phyloP scores from a whole-genome alignment of 1,284 basidiomycete species.

The Malassezia pachydermatis region DNA sequence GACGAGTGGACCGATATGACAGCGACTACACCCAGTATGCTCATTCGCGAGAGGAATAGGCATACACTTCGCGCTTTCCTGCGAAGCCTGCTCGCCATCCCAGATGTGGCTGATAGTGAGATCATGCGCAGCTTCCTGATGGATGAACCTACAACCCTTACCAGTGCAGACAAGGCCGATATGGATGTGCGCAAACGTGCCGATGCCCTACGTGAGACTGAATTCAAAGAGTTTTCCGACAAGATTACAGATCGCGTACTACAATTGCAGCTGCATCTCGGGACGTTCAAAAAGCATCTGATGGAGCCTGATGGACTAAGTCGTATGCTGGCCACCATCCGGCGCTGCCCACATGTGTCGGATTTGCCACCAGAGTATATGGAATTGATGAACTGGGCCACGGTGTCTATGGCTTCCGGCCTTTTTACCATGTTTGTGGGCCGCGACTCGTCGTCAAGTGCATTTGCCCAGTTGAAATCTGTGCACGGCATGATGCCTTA shows the following conservation, averaged over 20 bases:
- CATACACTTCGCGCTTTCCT: conserved; percentile 87
- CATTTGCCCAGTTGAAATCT: conserved; percentile 74
- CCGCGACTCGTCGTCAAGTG: conserved; percentile 81
- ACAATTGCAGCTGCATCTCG: conserved; percentile 70
- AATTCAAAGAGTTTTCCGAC: conserved; percentile 68
- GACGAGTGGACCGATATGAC: conserved; percentile 14
- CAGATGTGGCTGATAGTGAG: conserved; percentile 67
- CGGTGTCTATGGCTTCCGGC: conserved; percentile 76
- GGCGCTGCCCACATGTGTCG: conserved; percentile 65
- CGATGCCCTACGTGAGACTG: conserved; percentile 78
- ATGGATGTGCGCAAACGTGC: conserved; percentile 70
- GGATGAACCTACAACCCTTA: conserved; percentile 64
- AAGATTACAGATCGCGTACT: conserved; percentile 81
- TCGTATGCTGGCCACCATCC: conserved; percentile 75
- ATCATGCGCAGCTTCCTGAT: conserved; percentile 77
- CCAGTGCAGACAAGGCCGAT: conserved; percentile 68
- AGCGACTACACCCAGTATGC: conserved; percentile 37
- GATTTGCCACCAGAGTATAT: conserved; percentile 74
- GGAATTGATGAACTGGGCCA: conserved; percentile 87
- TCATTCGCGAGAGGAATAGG: conserved; percentile 71
- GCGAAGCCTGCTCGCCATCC: conserved; percentile 62
- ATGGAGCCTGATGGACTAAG: conserved; percentile 65
- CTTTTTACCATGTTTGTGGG: conserved; percentile 91
- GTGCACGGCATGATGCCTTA: conserved; percentile 96
- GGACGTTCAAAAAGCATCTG: conserved; percentile 80